Conservation (phyloP, 441 rosid species). For the Sinapis alba region DNA sequence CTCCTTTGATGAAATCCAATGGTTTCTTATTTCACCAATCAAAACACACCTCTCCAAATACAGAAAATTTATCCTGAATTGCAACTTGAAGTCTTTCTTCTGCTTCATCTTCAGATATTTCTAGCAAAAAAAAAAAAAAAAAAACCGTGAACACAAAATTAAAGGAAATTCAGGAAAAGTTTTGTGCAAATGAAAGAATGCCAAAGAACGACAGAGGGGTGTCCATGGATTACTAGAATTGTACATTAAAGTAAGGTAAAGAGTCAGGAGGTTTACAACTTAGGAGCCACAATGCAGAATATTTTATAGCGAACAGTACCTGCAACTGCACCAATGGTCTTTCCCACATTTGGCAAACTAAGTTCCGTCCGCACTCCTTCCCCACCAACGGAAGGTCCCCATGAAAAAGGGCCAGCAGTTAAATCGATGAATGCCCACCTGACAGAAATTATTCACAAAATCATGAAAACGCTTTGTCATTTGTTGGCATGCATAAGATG, state of each 20-base stretch:
- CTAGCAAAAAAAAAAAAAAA: constrained; percentile 53
- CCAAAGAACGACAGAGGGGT: not conserved
- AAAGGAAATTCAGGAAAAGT: not conserved
- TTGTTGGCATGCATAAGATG: constrained; percentile 13
- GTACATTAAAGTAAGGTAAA: not conserved
- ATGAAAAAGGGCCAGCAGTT: constrained; percentile 94
- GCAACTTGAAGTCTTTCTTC: constrained; percentile 96
- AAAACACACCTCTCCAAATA: constrained; percentile 92
- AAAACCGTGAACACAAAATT: constrained; percentile 15
- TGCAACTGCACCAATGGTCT: constrained; percentile 97
- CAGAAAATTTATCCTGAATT: constrained; percentile 95
- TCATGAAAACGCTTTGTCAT: constrained; percentile 9
- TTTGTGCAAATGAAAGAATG: constrained; percentile 12
- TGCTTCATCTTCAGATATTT: constrained; percentile 98
- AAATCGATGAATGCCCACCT: constrained; percentile 99
- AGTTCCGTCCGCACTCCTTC: constrained; percentile 95
- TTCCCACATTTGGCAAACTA: constrained; percentile 92
- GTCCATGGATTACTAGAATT: constrained; percentile 7
- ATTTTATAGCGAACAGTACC: constrained; percentile 48
- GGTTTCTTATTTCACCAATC: constrained; percentile 22
- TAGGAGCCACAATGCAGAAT: not conserved
- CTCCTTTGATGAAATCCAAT: constrained; percentile 14
- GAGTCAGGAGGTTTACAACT: constrained; percentile 11
- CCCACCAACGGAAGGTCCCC: constrained; percentile 99
- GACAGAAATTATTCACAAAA: constrained; percentile 38